Evolutionary conservation across 2,329 filamentous ascomycete species (phyloP), one percentile per base, ranked within the genome.

Genomic region (Aspergillus jensenii): DNA sequence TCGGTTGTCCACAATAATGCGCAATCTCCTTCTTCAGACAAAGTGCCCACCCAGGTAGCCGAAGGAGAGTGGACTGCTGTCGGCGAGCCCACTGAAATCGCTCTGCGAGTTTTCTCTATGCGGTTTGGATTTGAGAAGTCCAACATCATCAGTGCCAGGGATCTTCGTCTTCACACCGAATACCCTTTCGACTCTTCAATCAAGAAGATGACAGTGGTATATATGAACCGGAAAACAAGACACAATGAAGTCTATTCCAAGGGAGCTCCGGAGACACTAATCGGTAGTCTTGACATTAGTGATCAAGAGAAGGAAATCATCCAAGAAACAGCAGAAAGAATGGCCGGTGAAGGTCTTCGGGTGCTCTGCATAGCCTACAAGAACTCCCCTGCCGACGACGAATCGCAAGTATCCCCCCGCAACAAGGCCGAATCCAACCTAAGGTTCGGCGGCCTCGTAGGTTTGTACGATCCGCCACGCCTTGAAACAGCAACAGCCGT

Each of bases 161-260:
- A 59, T 11, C 46, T 71, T 6, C n/a, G 61, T 6, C 62, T 70
- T 8, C 58, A 62, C n/a, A 79, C 81, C 0, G 86, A 88, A 64
- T 87, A 85, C 55, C 88, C 88, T 3, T 91, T 91, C 63, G 88
- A 90, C 68, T 90, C 89, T 37, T 82, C 83, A 9, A 84, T 88
- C 63, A 91, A 91, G 71, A 90, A 87, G 75, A 75, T 76, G 19
- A 72, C 75, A 23, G 74, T 79, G 9, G 65, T 77, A 48, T 71
- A 55, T 66, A 72, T 19, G 52, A 67, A 64, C 63, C 33, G 71
- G 69, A 15, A 63, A 60, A 27, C 33, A 2, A 17, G 44, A 6
- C 1, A 40, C 11, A 78, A 78, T 59, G 71, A 77, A 31, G 62
- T 78, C 6, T 68, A 77, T 27, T 71, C 79, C 35, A 79, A 79